phyloP scores from a whole-genome alignment of 148 eudicot genomes.

The Camellia sinensis region DNA sequence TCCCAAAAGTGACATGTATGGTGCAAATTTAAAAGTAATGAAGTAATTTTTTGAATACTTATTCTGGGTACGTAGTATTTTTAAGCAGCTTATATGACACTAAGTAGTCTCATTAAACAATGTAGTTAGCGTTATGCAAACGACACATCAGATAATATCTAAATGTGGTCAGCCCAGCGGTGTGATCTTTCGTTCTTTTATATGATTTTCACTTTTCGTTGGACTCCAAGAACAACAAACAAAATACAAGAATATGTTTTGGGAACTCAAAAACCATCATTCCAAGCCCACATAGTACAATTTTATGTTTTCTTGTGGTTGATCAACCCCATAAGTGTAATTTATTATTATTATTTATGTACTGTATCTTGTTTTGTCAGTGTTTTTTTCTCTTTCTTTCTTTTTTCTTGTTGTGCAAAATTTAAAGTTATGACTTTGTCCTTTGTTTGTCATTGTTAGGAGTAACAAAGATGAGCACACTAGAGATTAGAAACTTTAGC shows the following conservation, averaged over 20 bases:
- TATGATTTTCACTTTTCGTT: neutral
- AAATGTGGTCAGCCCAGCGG: too few species aligned
- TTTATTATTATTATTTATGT: neutral
- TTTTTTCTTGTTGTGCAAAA: neutral
- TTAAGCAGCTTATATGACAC: too few species aligned
- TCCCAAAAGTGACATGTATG: too few species aligned
- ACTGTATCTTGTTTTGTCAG: neutral
- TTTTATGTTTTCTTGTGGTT: neutral
- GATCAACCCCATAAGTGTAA: neutral
- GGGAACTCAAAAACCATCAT: neutral
- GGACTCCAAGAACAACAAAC: neutral
- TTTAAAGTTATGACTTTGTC: neutral
- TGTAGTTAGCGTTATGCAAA: too few species aligned
- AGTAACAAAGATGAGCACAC: neutral
- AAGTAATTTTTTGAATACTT: too few species aligned
- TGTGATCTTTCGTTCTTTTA: too few species aligned
- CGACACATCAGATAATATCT: too few species aligned
- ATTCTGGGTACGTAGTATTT: too few species aligned
- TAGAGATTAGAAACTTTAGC: neutral
- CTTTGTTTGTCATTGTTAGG: neutral
- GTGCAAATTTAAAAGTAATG: too few species aligned
- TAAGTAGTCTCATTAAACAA: too few species aligned
- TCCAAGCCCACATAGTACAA: neutral
- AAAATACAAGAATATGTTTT: neutral
- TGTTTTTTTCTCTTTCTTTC: neutral